Base-by-base conservation (phyloP, 2,329 filamentous ascomycete genomes). In the Apiospora rasikravindrae region DNA sequence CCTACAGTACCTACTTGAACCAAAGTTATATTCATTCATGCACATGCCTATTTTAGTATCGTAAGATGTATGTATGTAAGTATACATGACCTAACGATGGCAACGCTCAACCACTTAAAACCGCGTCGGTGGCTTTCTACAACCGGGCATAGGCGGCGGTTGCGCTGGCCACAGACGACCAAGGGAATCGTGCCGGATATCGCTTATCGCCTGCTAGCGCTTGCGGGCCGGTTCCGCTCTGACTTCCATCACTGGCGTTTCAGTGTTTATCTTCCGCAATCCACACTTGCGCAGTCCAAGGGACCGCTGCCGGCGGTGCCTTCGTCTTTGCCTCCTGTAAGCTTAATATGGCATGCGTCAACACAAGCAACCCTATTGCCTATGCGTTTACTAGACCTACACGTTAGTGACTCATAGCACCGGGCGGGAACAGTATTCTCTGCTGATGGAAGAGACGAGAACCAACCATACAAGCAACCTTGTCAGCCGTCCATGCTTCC, bases 221-320 rank as follows among this genome's bases (percentile, higher is more conserved):
- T 64, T 64, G 57, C 57, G 57, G 57, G 57, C 57, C 57, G 57
- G 33, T 64, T 64, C 57, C 57, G 57, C 57, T 64, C 37, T n/a
- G 33, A n/a, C n/a, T 64, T 40, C 22, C 57, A 40, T 40, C 19
- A 40, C 22, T 24, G 57, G 57, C 33, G 57, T 64, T 22, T 40
- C 57, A 40, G 22, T 61, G 29, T 57, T 16, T 61, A n/a, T 37
- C 13, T 37, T 24, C 57, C 57, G 22, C 33, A 40, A 40, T 11
- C 29, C 33, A n/a, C 26, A 37, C 4, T 64, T 64, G 33, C 33
- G 47, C 47, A 51, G 22, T 14, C 47, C n/a, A 51, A 24, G n/a
- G 47, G 47, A 24, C 14, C 44, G 44, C 44, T 22, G 45, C 19
- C 16, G 7, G 6, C 45, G 19, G 19, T 45, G 19, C 29, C 53